phyloP scores from a whole-genome alignment of 2,329 filamentous ascomycete genomes.

The Aspergillus sp. region DNA sequence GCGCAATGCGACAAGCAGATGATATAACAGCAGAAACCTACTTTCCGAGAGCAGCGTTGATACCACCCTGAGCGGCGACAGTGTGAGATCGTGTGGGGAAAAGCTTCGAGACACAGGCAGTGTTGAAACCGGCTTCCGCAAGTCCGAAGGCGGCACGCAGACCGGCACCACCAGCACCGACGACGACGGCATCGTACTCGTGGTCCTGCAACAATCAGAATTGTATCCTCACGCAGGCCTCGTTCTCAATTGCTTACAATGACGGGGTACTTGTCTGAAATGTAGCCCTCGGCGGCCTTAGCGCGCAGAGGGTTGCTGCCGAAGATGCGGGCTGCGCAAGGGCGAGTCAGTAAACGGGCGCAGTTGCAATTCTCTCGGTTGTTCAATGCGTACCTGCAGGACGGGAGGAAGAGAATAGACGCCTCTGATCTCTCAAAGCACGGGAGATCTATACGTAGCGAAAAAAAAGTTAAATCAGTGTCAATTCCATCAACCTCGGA shows the following conservation, averaged over 20 bases:
- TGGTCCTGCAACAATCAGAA: conserved; percentile 69
- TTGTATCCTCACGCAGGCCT: background rate
- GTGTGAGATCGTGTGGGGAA: conserved; percentile 69
- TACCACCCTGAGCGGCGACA: conserved; percentile 69
- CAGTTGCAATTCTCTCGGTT: conserved; percentile 22
- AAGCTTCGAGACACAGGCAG: conserved; percentile 67
- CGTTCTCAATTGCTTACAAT: conserved; percentile 66
- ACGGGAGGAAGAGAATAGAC: conserved; percentile 86
- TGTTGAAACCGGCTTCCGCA: conserved; percentile 67
- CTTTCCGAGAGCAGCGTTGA: conserved; percentile 55
- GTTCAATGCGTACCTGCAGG: conserved; percentile 67
- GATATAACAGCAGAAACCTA: conserved; percentile 29
- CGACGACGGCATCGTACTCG: conserved; percentile 97
- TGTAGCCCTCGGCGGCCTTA: conserved; percentile 86
- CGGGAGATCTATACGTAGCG: conserved; percentile 62
- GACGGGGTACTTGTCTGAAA: conserved; percentile 90
- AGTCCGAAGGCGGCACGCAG: conserved; percentile 67
- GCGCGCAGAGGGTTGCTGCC: conserved; percentile 84
- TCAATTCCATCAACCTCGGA: conserved; percentile 15
- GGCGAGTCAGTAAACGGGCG: conserved; percentile 29
- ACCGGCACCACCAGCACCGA: conserved; percentile 66
- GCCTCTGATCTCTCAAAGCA: conserved; percentile 65
- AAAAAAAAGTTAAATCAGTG: conserved; percentile 30
- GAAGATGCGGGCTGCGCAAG: conserved; percentile 74
- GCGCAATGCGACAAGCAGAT: conserved; percentile 13